These are phyloP conservation scores for Aotearoamyces nothofagi DNA, from an alignment of 2,329 filamentous ascomycete species.

Conservation along the genomic window DNA sequence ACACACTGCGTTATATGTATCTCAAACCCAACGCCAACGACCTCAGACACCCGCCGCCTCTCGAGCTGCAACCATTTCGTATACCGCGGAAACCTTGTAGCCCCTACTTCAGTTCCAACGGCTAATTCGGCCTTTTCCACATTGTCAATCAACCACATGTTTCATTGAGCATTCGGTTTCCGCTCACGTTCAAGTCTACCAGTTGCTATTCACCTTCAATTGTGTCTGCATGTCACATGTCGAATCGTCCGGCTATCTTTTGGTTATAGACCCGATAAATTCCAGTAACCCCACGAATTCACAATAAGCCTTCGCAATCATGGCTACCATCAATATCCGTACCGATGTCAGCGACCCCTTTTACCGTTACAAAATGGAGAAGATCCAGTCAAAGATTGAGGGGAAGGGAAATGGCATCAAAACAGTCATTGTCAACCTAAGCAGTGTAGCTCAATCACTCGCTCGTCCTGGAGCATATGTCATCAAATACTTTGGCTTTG, in stretches of 20 bases:
- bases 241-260: background rate
- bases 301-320: slow-evolving; percentile 37
- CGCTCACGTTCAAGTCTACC: too few relatives aligned
- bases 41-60: slow-evolving; percentile 86
- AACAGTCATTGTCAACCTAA: slow-evolving; percentile 93
- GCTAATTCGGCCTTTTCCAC: slow-evolving; percentile 47
- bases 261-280: background rate
- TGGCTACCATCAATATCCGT: slow-evolving; percentile 97
- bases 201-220: slow-evolving; percentile 1
- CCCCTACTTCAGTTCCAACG: slow-evolving; percentile 79
- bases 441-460: slow-evolving; percentile 81
- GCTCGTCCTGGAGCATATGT: slow-evolving; percentile 86
- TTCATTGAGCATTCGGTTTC: slow-evolving; percentile 27
- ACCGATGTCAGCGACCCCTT: slow-evolving; percentile 96
- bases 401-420: slow-evolving; percentile 99
- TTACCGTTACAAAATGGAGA: slow-evolving; percentile 99
- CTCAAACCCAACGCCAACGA: slow-evolving; percentile 51
- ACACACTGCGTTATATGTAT: slow-evolving; percentile 24
- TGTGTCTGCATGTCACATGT: background rate
- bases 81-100: slow-evolving; percentile 90
- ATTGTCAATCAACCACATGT: slow-evolving; percentile 14
- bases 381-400: slow-evolving; percentile 96
- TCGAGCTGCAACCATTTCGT: slow-evolving; percentile 95
- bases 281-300: too few relatives aligned
- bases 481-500: slow-evolving; percentile 99